A percentile compares a stretch with the other conserved stretches of the same genome.
phyloP scores from a whole-genome alignment of 352 stramenopile genomes.

The Pythium monospermum region DNA sequence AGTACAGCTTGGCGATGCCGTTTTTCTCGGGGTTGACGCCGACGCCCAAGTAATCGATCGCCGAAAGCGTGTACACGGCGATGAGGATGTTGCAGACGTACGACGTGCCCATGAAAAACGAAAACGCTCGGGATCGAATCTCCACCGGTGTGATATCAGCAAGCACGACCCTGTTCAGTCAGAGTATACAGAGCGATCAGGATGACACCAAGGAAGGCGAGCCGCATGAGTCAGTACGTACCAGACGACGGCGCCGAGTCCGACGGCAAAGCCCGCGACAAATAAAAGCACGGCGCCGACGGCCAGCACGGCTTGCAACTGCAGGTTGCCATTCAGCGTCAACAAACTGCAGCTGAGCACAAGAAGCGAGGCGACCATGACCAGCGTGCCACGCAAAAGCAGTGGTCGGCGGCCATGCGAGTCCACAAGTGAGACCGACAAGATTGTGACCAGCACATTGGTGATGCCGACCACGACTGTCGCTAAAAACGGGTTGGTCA shows the following conservation, averaged over 20 bases:
- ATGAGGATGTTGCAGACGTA: constrained; percentile 86
- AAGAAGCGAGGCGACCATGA: constrained; percentile 73
- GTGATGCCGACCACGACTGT: constrained; percentile 66
- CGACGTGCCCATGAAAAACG: constrained; percentile 80
- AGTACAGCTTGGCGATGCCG: constrained; percentile 81
- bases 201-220: neutral
- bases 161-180: constrained; percentile 61
- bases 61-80: constrained; percentile 67
- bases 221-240: constrained; percentile 16
- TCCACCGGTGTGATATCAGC: constrained; percentile 86
- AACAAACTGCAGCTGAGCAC: constrained; percentile 69
- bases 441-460: constrained; percentile 76
- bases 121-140: constrained; percentile 77
- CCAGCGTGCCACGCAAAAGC: constrained; percentile 52
- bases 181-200: no score
- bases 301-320: constrained; percentile 54
- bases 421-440: constrained; percentile 76
- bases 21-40: constrained; percentile 69
- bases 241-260: constrained; percentile 76
- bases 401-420: constrained; percentile 67
- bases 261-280: constrained; percentile 80
- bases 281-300: constrained; percentile 79
- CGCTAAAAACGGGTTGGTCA: constrained; percentile 80
- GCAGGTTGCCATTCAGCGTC: constrained; percentile 39
- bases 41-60: constrained; percentile 66